A percentile compares a stretch with the other conserved stretches of the same genome.
Conservation (phyloP, 177 flowering plant genomes). For the Vitis hybrid region DNA sequence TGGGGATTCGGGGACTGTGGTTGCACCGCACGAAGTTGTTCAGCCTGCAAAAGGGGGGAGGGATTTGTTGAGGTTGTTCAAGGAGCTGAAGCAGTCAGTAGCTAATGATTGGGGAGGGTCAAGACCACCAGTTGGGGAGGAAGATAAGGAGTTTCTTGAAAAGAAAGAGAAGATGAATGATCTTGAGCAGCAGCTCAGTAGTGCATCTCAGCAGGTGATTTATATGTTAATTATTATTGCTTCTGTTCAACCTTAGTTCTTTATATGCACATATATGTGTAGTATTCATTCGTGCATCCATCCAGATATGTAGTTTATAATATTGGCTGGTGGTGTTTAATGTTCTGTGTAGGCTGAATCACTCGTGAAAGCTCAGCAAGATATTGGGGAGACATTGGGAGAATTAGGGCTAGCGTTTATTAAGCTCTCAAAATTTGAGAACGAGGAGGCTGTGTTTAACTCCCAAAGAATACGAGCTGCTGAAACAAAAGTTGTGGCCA, state of each 20-base stretch:
- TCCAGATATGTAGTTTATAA: background rate
- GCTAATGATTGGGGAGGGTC: conserved; percentile 87
- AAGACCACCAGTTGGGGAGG: conserved; percentile 70
- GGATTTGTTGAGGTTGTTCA: conserved; percentile 84
- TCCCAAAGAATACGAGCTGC: conserved; percentile 73
- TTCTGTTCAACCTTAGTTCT: background rate
- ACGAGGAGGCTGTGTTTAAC: conserved; percentile 59
- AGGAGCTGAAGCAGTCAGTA: conserved; percentile 88
- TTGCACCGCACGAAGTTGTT: conserved; percentile 61
- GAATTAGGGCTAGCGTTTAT: conserved; percentile 88
- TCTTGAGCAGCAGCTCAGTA: conserved; percentile 78
- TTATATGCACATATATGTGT: too few relatives aligned
- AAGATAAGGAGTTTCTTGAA: conserved; percentile 90
- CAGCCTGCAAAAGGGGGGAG: conserved; percentile 95
- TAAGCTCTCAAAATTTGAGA: conserved; percentile 85
- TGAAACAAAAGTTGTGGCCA: conserved; percentile 76
- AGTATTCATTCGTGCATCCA: too few relatives aligned
- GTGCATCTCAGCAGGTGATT: conserved; percentile 78
- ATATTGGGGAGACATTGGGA: conserved; percentile 95
- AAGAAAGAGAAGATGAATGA: conserved; percentile 78
- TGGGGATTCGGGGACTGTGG: conserved; percentile 50
- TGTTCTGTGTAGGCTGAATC: conserved; percentile 67
- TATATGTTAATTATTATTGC: background rate
- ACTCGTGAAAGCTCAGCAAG: conserved; percentile 94
- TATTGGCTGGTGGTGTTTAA: conserved; percentile 6